phyloP scores from a whole-genome alignment of 352 stramenopile genomes.

The Phytophthora pistaciae region DNA sequence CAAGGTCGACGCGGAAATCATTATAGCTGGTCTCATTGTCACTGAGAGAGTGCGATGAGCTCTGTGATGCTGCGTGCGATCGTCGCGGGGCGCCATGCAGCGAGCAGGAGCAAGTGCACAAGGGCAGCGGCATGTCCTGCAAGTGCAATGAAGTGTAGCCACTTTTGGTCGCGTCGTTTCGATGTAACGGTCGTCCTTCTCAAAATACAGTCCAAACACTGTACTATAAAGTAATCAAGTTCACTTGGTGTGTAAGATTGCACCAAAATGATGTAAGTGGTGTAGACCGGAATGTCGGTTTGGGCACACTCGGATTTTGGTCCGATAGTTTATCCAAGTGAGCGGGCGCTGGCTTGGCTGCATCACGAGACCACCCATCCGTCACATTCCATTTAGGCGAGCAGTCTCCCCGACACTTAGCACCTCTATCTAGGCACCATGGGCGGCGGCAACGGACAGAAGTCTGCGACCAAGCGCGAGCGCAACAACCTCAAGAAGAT shows the following conservation, averaged over 20 bases:
- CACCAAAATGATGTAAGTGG: background rate
- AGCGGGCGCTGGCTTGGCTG: too few relatives aligned
- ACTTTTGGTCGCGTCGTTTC: constrained; percentile 31
- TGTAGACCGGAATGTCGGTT: background rate
- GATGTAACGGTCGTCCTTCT: constrained; percentile 13
- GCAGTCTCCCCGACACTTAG: background rate
- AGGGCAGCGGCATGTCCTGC: constrained; percentile 6
- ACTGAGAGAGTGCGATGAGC: background rate
- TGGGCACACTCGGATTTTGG: too few relatives aligned
- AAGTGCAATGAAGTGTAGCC: constrained; percentile 23
- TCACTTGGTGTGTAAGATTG: background rate
- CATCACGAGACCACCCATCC: background rate
- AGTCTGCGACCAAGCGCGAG: constrained; percentile 82
- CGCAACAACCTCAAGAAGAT: constrained; percentile 89
- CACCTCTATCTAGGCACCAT: constrained; percentile 44
- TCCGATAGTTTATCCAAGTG: too few relatives aligned
- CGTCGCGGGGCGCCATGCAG: constrained; percentile 1
- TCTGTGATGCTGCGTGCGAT: background rate
- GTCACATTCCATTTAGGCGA: constrained; percentile 5
- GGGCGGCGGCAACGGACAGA: constrained; percentile 87
- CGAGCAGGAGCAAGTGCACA: constrained; percentile 18
- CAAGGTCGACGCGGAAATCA: background rate
- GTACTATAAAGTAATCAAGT: too few relatives aligned
- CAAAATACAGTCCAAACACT: background rate
- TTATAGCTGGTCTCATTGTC: background rate